These are phyloP conservation scores for Mucor sp. DNA, from an alignment of 371 early-diverging fungal genomes.

Conservation along the genomic window DNA sequence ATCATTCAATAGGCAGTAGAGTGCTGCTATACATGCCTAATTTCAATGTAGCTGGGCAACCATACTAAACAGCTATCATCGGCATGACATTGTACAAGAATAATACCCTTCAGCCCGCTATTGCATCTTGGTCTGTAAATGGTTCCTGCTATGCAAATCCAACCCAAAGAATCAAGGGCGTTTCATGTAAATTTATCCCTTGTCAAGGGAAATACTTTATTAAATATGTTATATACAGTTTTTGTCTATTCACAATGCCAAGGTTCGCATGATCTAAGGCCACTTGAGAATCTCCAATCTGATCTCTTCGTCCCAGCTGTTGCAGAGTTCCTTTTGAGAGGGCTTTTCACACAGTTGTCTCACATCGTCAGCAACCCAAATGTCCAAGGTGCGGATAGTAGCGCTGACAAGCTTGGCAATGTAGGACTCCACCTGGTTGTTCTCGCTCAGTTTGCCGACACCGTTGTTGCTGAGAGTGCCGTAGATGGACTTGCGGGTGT, in stretches of 20 bases:
- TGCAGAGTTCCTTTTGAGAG: slow-evolving; percentile 40
- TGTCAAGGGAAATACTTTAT: neutral
- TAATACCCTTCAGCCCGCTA: no score
- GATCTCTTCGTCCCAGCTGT: slow-evolving; percentile 47
- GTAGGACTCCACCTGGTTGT: slow-evolving; percentile 28
- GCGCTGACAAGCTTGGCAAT: slow-evolving; percentile 33
- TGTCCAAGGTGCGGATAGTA: slow-evolving; percentile 27
- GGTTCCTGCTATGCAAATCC: no score
- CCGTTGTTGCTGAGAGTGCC: slow-evolving; percentile 34
- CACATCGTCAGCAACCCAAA: slow-evolving; percentile 40
- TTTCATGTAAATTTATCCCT: neutral
- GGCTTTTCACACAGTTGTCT: slow-evolving; percentile 37
- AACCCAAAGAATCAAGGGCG: no score
- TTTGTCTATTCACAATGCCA: neutral
- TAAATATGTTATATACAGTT: neutral
- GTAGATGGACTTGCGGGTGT: slow-evolving; percentile 32
- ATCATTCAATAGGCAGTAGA: no score
- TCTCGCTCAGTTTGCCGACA: slow-evolving; percentile 34
- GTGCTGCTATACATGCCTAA: no score
- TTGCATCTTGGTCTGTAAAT: no score
- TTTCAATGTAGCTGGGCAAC: no score
- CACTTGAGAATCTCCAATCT: slow-evolving; percentile 45
- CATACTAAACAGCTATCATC: no score
- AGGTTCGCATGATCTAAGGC: slow-evolving; percentile 33
- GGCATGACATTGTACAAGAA: no score